Conservation (phyloP, 2,329 filamentous ascomycete genomes). For the Monosporascus ibericus region DNA sequence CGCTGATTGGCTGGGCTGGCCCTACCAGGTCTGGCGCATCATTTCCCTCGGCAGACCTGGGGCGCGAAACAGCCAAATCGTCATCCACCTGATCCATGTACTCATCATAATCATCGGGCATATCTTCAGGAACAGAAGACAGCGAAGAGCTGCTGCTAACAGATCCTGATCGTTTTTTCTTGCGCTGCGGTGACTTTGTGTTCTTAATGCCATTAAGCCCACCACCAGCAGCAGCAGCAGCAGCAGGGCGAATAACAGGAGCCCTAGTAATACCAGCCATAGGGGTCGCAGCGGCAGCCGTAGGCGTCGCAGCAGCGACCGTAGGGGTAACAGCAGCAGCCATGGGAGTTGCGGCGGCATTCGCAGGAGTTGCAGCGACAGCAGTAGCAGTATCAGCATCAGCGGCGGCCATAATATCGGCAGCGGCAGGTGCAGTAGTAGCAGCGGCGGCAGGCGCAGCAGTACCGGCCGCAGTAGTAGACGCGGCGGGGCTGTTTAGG, state of each 20-base stretch:
- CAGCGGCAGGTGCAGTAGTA: background rate
- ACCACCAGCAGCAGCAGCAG: background rate
- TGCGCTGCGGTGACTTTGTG: constrained; percentile 12
- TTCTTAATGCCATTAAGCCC: background rate
- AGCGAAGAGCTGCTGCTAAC: constrained; percentile 26
- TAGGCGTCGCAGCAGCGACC: background rate
- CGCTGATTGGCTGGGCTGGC: constrained; percentile 27
- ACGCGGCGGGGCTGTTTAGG: background rate
- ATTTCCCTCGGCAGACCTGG: constrained; percentile 24
- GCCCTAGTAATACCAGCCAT: background rate
- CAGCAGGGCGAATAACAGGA: background rate
- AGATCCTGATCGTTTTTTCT: constrained; percentile 20
- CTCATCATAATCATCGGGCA: constrained; percentile 22
- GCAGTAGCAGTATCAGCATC: background rate
- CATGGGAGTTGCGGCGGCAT: background rate
- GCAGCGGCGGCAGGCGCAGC: background rate
- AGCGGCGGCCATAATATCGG: background rate
- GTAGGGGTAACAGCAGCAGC: background rate
- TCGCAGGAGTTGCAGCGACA: background rate
- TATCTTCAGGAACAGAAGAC: constrained; percentile 26
- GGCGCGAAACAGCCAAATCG: constrained; percentile 21
- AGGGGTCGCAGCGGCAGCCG: background rate
- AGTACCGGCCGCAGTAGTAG: background rate
- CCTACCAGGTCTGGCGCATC: constrained; percentile 25
- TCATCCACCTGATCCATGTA: constrained; percentile 24